These are phyloP conservation scores for Chaetoceros tenuissimus DNA, from an alignment of 108 stramenopile genomes.

Conservation along the genomic window DNA sequence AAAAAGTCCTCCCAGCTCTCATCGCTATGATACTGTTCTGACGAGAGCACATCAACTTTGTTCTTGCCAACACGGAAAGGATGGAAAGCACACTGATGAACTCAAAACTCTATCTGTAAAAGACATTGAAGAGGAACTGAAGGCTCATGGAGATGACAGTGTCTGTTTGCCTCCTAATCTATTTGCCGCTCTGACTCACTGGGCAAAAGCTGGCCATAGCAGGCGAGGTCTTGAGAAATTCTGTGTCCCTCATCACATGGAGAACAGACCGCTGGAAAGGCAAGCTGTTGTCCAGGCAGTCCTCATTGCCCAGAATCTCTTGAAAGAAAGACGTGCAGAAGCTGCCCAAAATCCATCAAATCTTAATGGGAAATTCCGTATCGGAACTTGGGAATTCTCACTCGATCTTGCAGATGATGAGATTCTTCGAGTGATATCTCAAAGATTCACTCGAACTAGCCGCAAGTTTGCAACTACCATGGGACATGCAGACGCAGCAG, in stretches of 20 bases:
- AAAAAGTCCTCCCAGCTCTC: background rate
- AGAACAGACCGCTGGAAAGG: background rate
- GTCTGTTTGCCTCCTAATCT: background rate
- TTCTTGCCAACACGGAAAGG: background rate
- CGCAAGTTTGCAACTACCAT: background rate
- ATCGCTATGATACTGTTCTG: background rate
- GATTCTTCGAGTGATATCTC: background rate
- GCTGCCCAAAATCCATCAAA: background rate
- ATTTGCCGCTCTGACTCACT: background rate
- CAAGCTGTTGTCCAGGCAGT: background rate
- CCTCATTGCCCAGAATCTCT: background rate
- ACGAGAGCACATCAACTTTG: background rate
- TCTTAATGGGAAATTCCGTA: background rate
- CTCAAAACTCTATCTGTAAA: background rate
- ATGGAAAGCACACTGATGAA: background rate
- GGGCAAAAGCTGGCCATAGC: background rate
- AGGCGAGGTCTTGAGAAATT: background rate
- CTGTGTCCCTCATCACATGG: background rate
- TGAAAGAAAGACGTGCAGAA: background rate
- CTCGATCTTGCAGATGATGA: background rate
- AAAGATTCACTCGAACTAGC: background rate
- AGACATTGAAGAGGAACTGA: background rate
- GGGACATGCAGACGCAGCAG: background rate
- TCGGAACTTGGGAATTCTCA: background rate
- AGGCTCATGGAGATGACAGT: background rate